phyloP scores from a whole-genome alignment of 83 land plant genomes.

The Thuja plicata region DNA sequence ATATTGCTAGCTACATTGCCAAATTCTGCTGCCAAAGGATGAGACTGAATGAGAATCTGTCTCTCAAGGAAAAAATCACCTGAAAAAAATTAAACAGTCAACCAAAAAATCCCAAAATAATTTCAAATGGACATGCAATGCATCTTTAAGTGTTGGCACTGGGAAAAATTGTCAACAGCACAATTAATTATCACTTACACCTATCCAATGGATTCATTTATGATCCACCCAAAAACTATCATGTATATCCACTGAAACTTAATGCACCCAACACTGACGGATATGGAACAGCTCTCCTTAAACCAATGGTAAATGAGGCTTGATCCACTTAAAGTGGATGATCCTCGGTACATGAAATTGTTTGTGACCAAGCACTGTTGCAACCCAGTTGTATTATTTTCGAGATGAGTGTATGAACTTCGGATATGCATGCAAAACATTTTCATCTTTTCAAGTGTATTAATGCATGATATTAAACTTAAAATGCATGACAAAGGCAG shows the following conservation, averaged over 20 bases:
- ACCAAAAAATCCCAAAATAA: background rate
- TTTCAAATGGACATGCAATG: background rate
- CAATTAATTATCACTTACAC: background rate
- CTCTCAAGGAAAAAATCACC: background rate
- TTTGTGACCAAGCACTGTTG: background rate
- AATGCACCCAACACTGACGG: background rate
- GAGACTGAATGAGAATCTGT: background rate
- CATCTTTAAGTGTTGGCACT: too few species aligned
- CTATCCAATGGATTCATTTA: background rate
- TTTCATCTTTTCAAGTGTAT: background rate
- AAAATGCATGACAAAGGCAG: background rate
- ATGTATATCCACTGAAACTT: background rate
- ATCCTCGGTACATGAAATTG: background rate
- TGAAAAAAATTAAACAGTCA: background rate
- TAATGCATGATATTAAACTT: background rate
- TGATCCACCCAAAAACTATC: background rate
- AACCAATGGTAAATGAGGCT: background rate
- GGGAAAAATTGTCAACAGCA: background rate
- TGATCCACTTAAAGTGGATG: background rate
- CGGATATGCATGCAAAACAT: background rate
- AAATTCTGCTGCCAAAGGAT: background rate
- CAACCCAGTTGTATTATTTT: background rate
- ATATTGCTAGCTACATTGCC: background rate
- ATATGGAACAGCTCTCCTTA: background rate
- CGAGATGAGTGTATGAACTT: background rate